Percentiles rank a stretch among this genome's conserved stretches.
Evolutionary conservation across 208 protist species (phyloP).

Genomic region (Hexamita inflata): DNA sequence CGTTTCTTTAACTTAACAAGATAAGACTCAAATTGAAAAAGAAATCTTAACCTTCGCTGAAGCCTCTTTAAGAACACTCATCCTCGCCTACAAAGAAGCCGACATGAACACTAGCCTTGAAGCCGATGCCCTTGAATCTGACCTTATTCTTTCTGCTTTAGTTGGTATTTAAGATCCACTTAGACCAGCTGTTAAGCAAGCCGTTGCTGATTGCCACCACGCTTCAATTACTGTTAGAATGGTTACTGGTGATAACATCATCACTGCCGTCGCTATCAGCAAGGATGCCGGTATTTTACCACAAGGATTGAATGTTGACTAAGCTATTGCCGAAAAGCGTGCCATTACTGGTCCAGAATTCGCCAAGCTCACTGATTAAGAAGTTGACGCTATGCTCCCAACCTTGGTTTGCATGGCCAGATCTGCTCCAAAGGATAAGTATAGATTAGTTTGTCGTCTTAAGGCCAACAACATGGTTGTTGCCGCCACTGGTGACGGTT

Average conservation of each 20-base stretch:
- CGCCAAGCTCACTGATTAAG: slow-evolving; percentile 54
- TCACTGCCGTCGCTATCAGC: slow-evolving; percentile 58
- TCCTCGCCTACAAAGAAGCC: neutral
- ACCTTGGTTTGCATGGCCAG: slow-evolving; percentile 52
- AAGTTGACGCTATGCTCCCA: slow-evolving; percentile 56
- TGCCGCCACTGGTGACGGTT: slow-evolving; percentile 41
- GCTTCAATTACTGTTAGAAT: slow-evolving; percentile 70
- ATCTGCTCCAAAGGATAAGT: slow-evolving; percentile 43
- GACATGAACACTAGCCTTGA: neutral
- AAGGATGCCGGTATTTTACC: slow-evolving; percentile 52
- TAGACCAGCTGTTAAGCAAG: neutral
- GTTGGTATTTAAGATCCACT: slow-evolving; percentile 35
- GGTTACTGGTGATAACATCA: slow-evolving; percentile 65
- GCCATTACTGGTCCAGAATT: slow-evolving; percentile 53
- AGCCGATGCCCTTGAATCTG: slow-evolving; percentile 7
- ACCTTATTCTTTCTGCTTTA: slow-evolving; percentile 12
- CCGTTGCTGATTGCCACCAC: slow-evolving; percentile 39
- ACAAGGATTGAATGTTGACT: slow-evolving; percentile 62
- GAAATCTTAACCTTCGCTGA: neutral
- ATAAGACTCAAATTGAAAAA: neutral
- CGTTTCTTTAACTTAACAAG: neutral
- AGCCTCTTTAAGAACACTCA: slow-evolving; percentile 30
- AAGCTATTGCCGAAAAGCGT: slow-evolving; percentile 44
- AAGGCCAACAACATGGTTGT: slow-evolving; percentile 30
- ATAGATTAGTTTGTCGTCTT: slow-evolving; percentile 28